phyloP scores from a whole-genome alignment of 768 basidiomycete species.

The Lactarius deliciosus region DNA sequence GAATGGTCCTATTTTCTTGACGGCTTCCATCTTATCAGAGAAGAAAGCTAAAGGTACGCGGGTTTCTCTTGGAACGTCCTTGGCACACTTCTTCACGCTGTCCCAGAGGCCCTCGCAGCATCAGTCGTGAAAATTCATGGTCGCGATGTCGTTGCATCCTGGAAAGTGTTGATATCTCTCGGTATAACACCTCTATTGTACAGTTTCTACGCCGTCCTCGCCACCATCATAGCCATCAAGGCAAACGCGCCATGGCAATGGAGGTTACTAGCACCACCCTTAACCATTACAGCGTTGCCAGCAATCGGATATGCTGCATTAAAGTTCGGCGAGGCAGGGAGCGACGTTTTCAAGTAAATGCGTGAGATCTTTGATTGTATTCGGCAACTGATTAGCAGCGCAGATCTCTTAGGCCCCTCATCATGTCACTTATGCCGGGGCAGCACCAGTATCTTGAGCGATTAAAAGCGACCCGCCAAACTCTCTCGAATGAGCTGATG shows the following conservation, averaged over 20 bases:
- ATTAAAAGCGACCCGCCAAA: conserved; percentile 67
- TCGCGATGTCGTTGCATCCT: conserved; percentile 90
- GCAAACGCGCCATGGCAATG: conserved; percentile 61
- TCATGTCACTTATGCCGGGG: conserved; percentile 84
- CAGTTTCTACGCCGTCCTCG: conserved; percentile 74
- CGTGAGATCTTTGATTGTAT: conserved; percentile 7
- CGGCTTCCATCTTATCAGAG: conserved; percentile 84
- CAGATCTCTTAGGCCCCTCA: conserved; percentile 88
- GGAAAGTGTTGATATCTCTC: conserved; percentile 94
- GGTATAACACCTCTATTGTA: conserved; percentile 86
- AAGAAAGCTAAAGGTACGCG: conserved; percentile 79
- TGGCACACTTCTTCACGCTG: conserved; percentile 10
- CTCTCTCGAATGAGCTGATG: conserved; percentile 79
- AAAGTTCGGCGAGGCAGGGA: conserved; percentile 95
- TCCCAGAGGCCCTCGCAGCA: conserved; percentile 89
- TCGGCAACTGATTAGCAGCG: conserved; percentile 20
- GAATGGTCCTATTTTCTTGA: conserved; percentile 89
- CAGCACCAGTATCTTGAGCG: conserved; percentile 78
- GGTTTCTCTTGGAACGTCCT: not conserved
- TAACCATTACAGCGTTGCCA: conserved; percentile 70
- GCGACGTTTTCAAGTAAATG: conserved; percentile 91
- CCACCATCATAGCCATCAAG: conserved; percentile 67
- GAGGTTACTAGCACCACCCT: conserved; percentile 71
- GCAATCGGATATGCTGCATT: conserved; percentile 89
- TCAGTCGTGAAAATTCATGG: conserved; percentile 93